These are phyloP conservation scores for Zoysia japonica DNA, from an alignment of 176 grass and related monocot genomes.

Conservation along the genomic window DNA sequence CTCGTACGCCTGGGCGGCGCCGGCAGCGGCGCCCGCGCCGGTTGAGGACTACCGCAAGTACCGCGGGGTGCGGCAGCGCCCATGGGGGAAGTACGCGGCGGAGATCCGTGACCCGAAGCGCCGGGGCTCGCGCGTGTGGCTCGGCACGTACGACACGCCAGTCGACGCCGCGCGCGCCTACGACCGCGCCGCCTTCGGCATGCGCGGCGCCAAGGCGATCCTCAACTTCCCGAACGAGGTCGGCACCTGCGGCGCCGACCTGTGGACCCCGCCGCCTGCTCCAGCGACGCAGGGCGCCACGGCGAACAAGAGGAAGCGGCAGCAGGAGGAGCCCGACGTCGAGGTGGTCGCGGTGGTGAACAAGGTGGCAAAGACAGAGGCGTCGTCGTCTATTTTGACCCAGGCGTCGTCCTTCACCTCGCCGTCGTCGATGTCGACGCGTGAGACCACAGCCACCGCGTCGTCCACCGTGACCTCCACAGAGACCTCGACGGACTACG, in stretches of 20 bases:
- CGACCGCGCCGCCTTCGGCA: constrained; percentile 67
- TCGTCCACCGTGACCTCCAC: constrained; percentile 42
- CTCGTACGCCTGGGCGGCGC: constrained; percentile 23
- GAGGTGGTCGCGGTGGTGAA: constrained; percentile 35
- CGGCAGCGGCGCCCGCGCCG: neutral
- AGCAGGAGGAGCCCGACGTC: constrained; percentile 10
- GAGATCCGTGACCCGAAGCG: constrained; percentile 89
- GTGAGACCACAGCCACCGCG: constrained; percentile 8
- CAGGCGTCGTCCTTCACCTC: neutral
- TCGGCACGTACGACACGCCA: constrained; percentile 71
- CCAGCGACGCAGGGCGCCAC: neutral
- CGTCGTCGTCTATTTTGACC: neutral
- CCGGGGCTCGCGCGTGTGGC: constrained; percentile 77
- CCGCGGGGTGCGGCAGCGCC: constrained; percentile 64
- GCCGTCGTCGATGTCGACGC: constrained; percentile 27
- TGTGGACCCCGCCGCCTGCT: neutral
- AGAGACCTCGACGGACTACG: neutral
- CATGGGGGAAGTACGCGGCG: constrained; percentile 85
- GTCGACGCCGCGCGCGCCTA: constrained; percentile 70
- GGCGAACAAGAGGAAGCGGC: constrained; percentile 38
- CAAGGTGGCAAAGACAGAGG: constrained; percentile 30
- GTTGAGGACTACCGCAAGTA: constrained; percentile 59
- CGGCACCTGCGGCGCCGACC: constrained; percentile 39
- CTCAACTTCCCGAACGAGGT: constrained; percentile 89
- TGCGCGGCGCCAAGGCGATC: constrained; percentile 78